Evolutionary conservation across 805 yeast genomes (phyloP).

Genomic region (Nakazawaea ernobii): DNA sequence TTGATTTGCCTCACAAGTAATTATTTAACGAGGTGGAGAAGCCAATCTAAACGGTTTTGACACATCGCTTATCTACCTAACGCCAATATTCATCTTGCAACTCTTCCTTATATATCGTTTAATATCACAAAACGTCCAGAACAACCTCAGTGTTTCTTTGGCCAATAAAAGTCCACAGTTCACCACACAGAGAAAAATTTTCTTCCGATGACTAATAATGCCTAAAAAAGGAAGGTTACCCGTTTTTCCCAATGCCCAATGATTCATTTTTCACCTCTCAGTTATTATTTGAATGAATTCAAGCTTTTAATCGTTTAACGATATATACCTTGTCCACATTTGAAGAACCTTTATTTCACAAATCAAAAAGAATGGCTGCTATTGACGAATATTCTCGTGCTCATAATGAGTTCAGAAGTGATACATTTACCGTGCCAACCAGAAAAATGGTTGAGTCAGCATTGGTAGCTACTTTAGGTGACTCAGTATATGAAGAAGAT

Average conservation of each 20-base stretch:
- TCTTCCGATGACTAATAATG: background rate
- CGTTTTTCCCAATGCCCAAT: background rate
- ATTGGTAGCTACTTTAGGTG: conserved; percentile 61
- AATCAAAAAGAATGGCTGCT: background rate
- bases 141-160: too few species aligned
- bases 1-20: too few species aligned
- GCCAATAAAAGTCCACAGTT: background rate
- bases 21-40: too few species aligned
- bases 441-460: conserved; percentile 62
- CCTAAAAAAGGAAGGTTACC: background rate
- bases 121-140: too few species aligned
- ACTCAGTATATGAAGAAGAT: conserved; percentile 87
- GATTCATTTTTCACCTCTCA: background rate
- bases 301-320: background rate
- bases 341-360: background rate
- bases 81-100: too few species aligned
- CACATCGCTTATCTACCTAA: too few species aligned
- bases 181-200: background rate
- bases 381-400: conserved; percentile 11
- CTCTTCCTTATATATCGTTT: too few species aligned
- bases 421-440: conserved; percentile 89
- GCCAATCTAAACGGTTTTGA: too few species aligned
- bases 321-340: background rate
- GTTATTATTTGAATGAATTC: background rate
- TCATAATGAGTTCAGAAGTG: conserved; percentile 59